Evolutionary conservation across 2,329 filamentous ascomycete genomes (phyloP).

Genomic region (Cladosporium halotolerans): DNA sequence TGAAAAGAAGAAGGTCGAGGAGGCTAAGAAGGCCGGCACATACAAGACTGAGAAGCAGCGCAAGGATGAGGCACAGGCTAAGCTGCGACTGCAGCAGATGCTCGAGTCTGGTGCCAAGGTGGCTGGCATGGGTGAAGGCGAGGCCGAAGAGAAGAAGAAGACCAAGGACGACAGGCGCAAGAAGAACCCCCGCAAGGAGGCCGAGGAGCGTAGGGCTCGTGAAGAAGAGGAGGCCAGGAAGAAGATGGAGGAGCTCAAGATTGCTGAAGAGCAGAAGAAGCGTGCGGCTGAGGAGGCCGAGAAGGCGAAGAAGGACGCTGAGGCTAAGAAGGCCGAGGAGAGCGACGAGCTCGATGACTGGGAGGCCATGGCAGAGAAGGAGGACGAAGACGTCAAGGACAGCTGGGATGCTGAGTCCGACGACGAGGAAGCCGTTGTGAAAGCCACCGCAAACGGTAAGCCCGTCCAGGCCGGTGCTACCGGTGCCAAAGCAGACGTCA

Average conservation of each 20-base stretch:
- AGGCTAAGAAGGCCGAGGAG: constrained; percentile 57
- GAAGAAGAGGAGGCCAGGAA: constrained; percentile 50
- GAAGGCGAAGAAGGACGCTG: constrained; percentile 61
- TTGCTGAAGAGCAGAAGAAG: constrained; percentile 61
- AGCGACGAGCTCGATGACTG: constrained; percentile 69
- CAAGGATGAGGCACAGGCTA: constrained; percentile 71
- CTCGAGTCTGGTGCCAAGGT: constrained; percentile 64
- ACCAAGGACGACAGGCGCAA: constrained; percentile 70
- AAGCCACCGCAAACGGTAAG: constrained; percentile 32
- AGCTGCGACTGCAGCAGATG: constrained; percentile 80
- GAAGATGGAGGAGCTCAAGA: constrained; percentile 49
- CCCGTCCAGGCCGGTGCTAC: constrained; percentile 23
- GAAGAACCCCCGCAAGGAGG: constrained; percentile 60
- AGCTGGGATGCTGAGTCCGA: constrained; percentile 88
- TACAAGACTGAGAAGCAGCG: constrained; percentile 81
- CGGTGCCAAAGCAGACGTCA: constrained; percentile 22
- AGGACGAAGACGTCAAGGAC: constrained; percentile 79
- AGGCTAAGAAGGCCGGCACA: constrained; percentile 82
- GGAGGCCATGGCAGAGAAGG: constrained; percentile 72
- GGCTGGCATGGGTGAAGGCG: constrained; percentile 50
- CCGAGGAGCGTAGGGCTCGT: constrained; percentile 45
- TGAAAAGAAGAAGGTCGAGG: constrained; percentile 79
- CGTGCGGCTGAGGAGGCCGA: constrained; percentile 72
- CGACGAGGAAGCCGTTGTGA: constrained; percentile 50
- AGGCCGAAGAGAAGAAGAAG: constrained; percentile 72